phyloP scores from a whole-genome alignment of 352 stramenopile genomes.

The Paralagenidium karlingii region DNA sequence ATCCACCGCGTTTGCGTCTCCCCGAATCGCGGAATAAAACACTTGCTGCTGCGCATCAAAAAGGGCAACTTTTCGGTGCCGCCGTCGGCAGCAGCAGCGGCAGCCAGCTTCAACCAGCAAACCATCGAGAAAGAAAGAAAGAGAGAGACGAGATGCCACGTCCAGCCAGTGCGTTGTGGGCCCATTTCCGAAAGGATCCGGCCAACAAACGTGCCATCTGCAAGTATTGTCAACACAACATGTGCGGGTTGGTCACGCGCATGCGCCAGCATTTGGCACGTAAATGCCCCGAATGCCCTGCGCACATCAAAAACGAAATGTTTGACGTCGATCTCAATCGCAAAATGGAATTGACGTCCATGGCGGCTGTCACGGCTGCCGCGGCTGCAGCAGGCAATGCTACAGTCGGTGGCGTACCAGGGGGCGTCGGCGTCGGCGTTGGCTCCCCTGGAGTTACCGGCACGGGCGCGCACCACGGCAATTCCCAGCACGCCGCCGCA shows the following conservation, averaged over 20 bases:
- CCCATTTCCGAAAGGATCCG: slow-evolving; percentile 43
- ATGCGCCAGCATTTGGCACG: slow-evolving; percentile 53
- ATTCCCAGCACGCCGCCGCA: background rate
- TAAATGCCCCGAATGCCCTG: slow-evolving; percentile 37
- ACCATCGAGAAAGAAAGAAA: slow-evolving; percentile 91
- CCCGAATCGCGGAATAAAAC: no score
- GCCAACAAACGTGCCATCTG: slow-evolving; percentile 51
- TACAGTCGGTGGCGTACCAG: background rate
- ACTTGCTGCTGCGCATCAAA: no score
- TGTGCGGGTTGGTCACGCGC: slow-evolving; percentile 47
- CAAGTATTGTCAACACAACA: slow-evolving; percentile 69
- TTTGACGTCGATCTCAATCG: slow-evolving; percentile 20
- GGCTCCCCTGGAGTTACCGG: no score
- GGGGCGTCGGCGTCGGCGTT: slow-evolving; percentile 1
- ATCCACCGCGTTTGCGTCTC: no score
- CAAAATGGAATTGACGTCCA: slow-evolving; percentile 18
- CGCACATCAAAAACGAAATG: slow-evolving; percentile 34
- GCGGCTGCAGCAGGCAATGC: background rate
- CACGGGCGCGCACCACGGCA: background rate
- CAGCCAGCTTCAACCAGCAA: no score
- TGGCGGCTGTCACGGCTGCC: background rate
- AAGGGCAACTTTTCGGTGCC: no score
- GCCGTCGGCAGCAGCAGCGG: no score
- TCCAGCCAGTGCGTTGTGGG: slow-evolving; percentile 36
- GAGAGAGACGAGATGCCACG: slow-evolving; percentile 88